These are phyloP conservation scores for Blepharisma japonicum DNA, from an alignment of 73 alveolate genomes.

Conservation along the genomic window DNA sequence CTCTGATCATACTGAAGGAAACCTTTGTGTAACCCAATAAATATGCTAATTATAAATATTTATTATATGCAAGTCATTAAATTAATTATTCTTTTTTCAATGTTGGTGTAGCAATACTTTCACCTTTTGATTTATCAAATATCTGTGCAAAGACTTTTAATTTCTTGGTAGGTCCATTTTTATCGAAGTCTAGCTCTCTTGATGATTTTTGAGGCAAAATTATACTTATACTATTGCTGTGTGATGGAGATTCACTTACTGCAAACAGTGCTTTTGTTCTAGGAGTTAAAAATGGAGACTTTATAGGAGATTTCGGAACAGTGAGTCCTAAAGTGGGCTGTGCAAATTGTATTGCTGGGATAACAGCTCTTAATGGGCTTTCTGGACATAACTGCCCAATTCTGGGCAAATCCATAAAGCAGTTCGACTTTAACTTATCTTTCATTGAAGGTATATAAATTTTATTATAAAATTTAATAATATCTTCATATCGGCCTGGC, in stretches of 20 bases:
- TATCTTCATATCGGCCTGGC: neutral
- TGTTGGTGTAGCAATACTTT: too few species aligned
- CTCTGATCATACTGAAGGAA: too few species aligned
- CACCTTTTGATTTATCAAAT: neutral
- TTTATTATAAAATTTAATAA: constrained; percentile 2
- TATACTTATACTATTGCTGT: neutral
- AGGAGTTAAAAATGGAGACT: neutral
- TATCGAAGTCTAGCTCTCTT: neutral
- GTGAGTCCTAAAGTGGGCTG: neutral
- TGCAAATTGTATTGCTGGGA: neutral
- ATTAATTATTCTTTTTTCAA: too few species aligned
- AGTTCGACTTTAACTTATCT: neutral
- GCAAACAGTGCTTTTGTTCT: neutral
- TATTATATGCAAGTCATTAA: too few species aligned
- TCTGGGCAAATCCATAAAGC: neutral
- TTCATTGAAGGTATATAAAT: constrained; percentile 16
- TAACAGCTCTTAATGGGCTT: constrained; percentile 6
- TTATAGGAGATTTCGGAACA: neutral
- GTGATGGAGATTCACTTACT: neutral
- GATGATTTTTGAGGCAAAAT: neutral
- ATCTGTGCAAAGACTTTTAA: neutral
- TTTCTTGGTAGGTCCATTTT: neutral
- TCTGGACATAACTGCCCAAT: neutral
- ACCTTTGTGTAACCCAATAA: too few species aligned
- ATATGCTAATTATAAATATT: too few species aligned